Percentiles rank a stretch among this genome's conserved stretches.
Conservation (phyloP, 2,329 filamentous ascomycete genomes). For the Colletotrichum horii region DNA sequence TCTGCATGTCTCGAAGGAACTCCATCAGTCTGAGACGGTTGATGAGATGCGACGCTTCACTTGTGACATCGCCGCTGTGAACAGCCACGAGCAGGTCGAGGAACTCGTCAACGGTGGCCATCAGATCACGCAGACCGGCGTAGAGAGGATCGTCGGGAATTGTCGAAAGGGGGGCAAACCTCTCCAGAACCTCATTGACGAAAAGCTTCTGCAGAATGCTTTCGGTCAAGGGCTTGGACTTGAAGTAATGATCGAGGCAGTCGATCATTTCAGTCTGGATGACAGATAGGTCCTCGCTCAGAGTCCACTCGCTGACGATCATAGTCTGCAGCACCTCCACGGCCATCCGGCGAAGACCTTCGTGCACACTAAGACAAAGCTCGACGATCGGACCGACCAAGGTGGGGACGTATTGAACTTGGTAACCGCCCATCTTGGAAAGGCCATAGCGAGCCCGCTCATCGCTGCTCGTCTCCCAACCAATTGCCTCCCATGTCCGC, state of each 20-base stretch:
- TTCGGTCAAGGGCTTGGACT: conserved; percentile 85
- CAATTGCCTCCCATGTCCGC: conserved; percentile 91
- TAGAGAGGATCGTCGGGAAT: conserved; percentile 76
- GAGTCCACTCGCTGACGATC: conserved; percentile 97
- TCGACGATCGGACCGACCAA: conserved; percentile 92
- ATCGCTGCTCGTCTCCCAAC: conserved; percentile 88
- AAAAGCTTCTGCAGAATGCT: conserved; percentile 93
- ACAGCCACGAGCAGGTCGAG: conserved; percentile 90
- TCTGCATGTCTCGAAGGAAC: conserved; percentile 94
- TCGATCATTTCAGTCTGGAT: conserved; percentile 98
- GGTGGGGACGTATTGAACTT: conserved; percentile 96
- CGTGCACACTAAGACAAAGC: conserved; percentile 93
- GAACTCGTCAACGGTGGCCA: conserved; percentile 87
- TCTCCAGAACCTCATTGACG: conserved; percentile 80
- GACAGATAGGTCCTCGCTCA: conserved; percentile 89
- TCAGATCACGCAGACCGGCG: conserved; percentile 76
- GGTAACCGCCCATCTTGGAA: conserved; percentile 89
- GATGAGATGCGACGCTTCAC: conserved; percentile 82
- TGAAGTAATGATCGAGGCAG: conserved; percentile 88
- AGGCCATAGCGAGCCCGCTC: conserved; percentile 80
- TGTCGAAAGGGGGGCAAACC: conserved; percentile 75
- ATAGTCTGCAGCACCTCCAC: conserved; percentile 95
- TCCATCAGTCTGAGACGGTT: conserved; percentile 93
- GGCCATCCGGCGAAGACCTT: conserved; percentile 86
- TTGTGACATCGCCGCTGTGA: conserved; percentile 75